Evolutionary conservation across 2,329 filamentous ascomycete species (phyloP).

Genomic region (Verticillium tricorpus): DNA sequence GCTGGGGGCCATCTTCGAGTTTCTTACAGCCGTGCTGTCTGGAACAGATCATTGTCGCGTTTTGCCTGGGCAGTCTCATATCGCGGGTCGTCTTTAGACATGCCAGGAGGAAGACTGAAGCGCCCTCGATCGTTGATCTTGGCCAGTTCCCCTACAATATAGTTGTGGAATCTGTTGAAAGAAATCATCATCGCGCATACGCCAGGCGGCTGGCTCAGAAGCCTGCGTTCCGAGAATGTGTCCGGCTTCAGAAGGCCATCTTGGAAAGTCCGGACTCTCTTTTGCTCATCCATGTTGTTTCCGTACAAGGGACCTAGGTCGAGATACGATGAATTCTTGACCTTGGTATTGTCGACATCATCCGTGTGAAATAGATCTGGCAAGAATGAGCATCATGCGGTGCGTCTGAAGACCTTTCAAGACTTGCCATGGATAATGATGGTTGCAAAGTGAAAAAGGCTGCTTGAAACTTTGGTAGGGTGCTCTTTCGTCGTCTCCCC

Average conservation of each 20-base stretch:
- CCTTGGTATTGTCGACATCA: slow-evolving; percentile 57
- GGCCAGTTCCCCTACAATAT: slow-evolving; percentile 57
- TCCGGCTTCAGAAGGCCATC: slow-evolving; percentile 65
- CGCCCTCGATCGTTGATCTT: slow-evolving; percentile 20
- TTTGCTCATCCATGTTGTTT: slow-evolving; percentile 57
- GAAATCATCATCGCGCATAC: slow-evolving; percentile 65
- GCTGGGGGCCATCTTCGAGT: not conserved
- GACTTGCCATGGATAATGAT: slow-evolving; percentile 23
- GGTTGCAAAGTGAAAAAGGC: slow-evolving; percentile 39
- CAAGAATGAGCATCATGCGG: not conserved
- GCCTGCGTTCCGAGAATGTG: slow-evolving; percentile 61
- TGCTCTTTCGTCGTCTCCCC: slow-evolving; percentile 22
- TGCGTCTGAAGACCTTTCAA: not conserved
- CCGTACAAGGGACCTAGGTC: slow-evolving; percentile 72
- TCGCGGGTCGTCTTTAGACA: slow-evolving; percentile 9
- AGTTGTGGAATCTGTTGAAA: slow-evolving; percentile 68
- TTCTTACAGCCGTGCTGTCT: slow-evolving; percentile 41
- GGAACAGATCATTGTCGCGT: slow-evolving; percentile 50
- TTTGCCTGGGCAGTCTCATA: slow-evolving; percentile 31
- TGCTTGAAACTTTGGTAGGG: slow-evolving; percentile 37
- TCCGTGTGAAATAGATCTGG: slow-evolving; percentile 37
- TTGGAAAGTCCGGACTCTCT: slow-evolving; percentile 56
- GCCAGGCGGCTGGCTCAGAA: slow-evolving; percentile 63
- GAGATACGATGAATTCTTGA: slow-evolving; percentile 68
- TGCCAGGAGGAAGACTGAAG: slow-evolving; percentile 5